These are phyloP conservation scores for Pyrenula aspistea DNA, from an alignment of 495 filamentous ascomycete species.

Conservation along the genomic window DNA sequence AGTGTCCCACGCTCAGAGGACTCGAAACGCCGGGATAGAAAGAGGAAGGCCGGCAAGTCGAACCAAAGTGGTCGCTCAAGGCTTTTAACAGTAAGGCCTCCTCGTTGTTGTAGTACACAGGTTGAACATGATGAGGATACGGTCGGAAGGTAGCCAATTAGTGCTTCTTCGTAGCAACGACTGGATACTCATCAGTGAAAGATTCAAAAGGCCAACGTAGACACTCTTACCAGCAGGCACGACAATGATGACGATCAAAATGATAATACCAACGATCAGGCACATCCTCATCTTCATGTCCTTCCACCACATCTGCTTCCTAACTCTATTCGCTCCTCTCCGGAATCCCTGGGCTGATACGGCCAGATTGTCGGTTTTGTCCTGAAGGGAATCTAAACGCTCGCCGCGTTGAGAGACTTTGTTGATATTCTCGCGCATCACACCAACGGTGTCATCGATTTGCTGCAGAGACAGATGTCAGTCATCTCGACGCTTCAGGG, in stretches of 20 bases:
- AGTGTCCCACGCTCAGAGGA: conserved; percentile 21
- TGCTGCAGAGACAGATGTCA: conserved; percentile 45
- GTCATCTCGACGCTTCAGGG: conserved; percentile 3
- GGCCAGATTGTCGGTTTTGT: conserved; percentile 92
- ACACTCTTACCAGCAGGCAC: conserved; percentile 61
- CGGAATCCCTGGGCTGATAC: conserved; percentile 87
- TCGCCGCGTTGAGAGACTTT: conserved; percentile 87
- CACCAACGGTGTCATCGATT: conserved; percentile 88
- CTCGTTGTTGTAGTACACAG: background rate
- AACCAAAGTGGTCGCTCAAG: conserved; percentile 18
- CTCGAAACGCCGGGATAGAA: conserved; percentile 12
- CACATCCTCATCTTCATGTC: conserved; percentile 99
- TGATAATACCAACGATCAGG: conserved; percentile 74
- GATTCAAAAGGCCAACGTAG: conserved; percentile 1
- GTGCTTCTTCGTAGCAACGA: conserved; percentile 17
- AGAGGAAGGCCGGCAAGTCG: conserved; percentile 14
- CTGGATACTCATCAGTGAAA: conserved; percentile 12
- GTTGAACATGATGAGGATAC: background rate
- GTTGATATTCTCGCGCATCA: conserved; percentile 92
- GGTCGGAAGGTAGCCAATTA: background rate
- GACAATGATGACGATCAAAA: conserved; percentile 85
- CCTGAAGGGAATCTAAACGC: conserved; percentile 76
- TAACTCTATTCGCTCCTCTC: conserved; percentile 84
- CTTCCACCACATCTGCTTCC: conserved; percentile 93
- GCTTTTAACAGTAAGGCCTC: conserved; percentile 7